Percentiles rank a stretch among this genome's conserved stretches.
Evolutionary conservation across 257 asterid species (phyloP).

Genomic region (Solanum bukasovii): DNA sequence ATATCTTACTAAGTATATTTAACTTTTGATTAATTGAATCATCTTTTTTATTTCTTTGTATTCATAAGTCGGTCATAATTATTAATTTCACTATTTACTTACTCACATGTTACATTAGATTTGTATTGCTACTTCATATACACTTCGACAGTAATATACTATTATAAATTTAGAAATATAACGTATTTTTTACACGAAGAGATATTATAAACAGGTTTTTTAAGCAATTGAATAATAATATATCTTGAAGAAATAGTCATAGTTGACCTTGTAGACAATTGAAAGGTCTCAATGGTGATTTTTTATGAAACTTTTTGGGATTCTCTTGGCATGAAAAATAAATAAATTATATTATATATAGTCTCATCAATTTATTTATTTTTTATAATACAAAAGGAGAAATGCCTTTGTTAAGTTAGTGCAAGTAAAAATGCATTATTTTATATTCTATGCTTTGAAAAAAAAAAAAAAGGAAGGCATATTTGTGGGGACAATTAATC

Average conservation of each 20-base stretch:
- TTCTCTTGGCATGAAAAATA: conserved; percentile 26
- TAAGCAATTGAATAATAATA: not conserved
- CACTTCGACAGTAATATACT: not conserved
- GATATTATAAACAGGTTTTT: no score
- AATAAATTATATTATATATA: not conserved
- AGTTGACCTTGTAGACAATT: not conserved
- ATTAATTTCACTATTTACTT: not conserved
- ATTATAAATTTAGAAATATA: not conserved
- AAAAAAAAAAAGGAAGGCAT: conserved; percentile 6
- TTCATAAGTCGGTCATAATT: not conserved
- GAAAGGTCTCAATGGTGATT: not conserved
- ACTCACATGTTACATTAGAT: not conserved
- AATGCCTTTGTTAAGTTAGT: conserved; percentile 28
- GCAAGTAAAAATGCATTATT: conserved; percentile 22
- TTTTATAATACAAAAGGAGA: conserved; percentile 2
- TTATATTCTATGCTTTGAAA: conserved; percentile 17
- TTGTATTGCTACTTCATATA: not conserved
- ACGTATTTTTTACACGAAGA: not conserved
- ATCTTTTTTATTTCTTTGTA: not conserved
- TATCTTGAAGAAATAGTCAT: not conserved
- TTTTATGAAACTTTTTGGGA: conserved; percentile 20
- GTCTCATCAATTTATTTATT: not conserved
- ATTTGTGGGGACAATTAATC: conserved; percentile 36
- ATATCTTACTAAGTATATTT: not conserved
- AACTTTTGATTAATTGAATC: not conserved